Conservation (phyloP, 1,284 basidiomycete species). For the Sphaerobolus stellatus region DNA sequence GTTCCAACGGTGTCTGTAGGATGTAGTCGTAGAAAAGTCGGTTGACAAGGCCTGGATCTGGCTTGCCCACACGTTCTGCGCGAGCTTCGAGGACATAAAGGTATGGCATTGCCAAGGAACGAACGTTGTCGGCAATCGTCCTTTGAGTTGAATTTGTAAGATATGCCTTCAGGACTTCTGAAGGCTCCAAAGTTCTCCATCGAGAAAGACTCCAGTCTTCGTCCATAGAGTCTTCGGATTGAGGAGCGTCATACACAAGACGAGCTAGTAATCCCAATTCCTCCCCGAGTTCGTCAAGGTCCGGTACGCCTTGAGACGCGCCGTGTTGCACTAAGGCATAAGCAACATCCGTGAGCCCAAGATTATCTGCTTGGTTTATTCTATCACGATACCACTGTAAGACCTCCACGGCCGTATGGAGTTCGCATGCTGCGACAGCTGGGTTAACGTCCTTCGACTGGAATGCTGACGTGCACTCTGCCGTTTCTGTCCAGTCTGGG, state of each 20-base stretch:
- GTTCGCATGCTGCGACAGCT: background rate
- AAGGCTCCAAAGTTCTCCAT: constrained; percentile 70
- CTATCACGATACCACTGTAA: constrained; percentile 72
- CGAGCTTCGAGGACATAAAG: constrained; percentile 86
- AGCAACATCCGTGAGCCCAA: constrained; percentile 78
- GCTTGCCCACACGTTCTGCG: constrained; percentile 71
- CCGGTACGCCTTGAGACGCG: constrained; percentile 75
- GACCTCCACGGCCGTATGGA: constrained; percentile 42
- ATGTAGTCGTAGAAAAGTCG: constrained; percentile 77
- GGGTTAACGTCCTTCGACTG: background rate
- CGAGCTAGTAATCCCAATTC: constrained; percentile 83
- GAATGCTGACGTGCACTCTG: constrained; percentile 20
- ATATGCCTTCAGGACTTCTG: constrained; percentile 71
- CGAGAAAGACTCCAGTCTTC: constrained; percentile 71
- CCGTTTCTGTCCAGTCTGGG: constrained; percentile 57
- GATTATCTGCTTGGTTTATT: constrained; percentile 51
- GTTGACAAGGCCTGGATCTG: constrained; percentile 61
- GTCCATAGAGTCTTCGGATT: constrained; percentile 36
- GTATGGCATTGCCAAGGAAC: constrained; percentile 82
- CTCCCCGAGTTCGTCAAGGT: constrained; percentile 83
- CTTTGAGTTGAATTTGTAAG: constrained; percentile 66
- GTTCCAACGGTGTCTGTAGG: constrained; percentile 63
- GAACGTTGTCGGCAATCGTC: constrained; percentile 69
- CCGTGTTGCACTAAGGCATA: constrained; percentile 82
- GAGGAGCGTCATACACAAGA: constrained; percentile 78